Evolutionary conservation across 192 early-diverging fungal species (phyloP).

Genomic region (Chytriomyces sp.): DNA sequence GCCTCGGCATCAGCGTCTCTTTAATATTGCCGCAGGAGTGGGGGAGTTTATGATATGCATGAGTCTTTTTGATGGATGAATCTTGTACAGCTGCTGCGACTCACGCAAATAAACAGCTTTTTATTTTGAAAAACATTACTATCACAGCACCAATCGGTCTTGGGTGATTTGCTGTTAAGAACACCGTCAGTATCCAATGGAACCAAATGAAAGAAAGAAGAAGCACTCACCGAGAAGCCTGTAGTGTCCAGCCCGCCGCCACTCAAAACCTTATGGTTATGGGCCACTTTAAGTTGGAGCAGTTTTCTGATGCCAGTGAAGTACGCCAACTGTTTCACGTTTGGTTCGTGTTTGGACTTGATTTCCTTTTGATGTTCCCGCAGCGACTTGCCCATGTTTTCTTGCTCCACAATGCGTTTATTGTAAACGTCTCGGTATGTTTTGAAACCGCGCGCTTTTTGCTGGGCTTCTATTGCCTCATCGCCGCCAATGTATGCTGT

Average conservation of each 20-base stretch:
- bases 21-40: too few relatives aligned
- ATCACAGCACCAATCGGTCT: conserved; percentile 22
- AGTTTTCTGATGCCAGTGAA: conserved; percentile 50
- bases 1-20: not conserved
- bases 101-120: not conserved
- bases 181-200: too few relatives aligned
- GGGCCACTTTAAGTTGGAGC: conserved; percentile 47
- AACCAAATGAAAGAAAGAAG: too few relatives aligned
- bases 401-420: conserved; percentile 56
- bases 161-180: conserved; percentile 16
- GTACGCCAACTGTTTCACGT: conserved; percentile 49
- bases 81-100: not conserved
- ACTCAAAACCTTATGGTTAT: conserved; percentile 52
- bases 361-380: conserved; percentile 60
- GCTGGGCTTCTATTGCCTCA: conserved; percentile 54
- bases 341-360: conserved; percentile 46
- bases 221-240: not conserved
- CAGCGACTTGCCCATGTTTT: conserved; percentile 52
- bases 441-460: conserved; percentile 65
- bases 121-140: not conserved
- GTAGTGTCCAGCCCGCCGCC: conserved; percentile 31
- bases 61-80: not conserved
- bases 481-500: conserved; percentile 70
- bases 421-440: conserved; percentile 66
- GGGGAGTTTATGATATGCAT: not conserved